Base-by-base conservation (phyloP, 345 rosid genomes). In the Arabidopsis thaliana region DNA sequence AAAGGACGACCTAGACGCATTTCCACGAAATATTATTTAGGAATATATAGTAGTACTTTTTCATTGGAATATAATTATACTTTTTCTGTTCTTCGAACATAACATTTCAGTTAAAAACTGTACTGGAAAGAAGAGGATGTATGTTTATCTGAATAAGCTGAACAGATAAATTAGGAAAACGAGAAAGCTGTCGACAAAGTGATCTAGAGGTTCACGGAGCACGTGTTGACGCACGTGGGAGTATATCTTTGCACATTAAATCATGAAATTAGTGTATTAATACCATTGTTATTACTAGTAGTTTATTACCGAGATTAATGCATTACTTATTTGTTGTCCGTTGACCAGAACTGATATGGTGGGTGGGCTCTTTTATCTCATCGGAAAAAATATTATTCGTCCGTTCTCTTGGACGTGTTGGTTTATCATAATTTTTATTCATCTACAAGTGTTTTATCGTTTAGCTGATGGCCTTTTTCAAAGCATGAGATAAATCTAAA, bases 161-260 rank as follows among this genome's bases (percentile, higher is more conserved):
- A 76, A 59, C 68, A 61, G 20, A 60, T 6, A 32, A 4, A 71
- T 52, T 76, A 68, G 78, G 82, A 76, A 76, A 12, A 69, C 72
- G 79, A 74, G 84, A 72, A 76, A 75, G 82, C 76, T 76, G 62
- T 24, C 58, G 80, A 79, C 73, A 69, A 69, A 74, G 76, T 76
- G 23, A 49, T 81, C 75, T 87, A 30, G 86, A 70, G 40, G 20
- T 16, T 56, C 10, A 13, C 34, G 80, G 71, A 81, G 74, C 88
- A 85, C 87, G 88, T 89, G 86, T 63, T 67, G 41, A 72, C 62
- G 81, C 85, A 84, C 86, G 84, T 87, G 89, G 83, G 75, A 32
- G 6, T 73, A 44, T 56, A 22, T 24, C 32, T 75, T 34, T 52
- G 20, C 49, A 4, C 61, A 42, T 16, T 52, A 14, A n/a, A 46